Evolutionary conservation across 345 rosid species (phyloP).

Genomic region (Linum trigynum): DNA sequence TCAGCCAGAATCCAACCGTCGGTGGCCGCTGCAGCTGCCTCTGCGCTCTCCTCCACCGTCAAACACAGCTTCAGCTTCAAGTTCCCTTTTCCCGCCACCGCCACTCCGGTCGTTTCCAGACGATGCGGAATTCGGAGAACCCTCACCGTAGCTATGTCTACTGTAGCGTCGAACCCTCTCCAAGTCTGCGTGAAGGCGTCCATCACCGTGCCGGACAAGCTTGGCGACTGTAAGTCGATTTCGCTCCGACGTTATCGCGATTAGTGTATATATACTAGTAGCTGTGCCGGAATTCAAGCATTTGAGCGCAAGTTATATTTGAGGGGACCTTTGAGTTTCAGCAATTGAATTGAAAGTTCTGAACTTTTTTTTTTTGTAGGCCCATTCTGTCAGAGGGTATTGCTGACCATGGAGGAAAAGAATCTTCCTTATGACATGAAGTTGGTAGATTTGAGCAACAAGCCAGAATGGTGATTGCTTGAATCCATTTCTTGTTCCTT

Average conservation of each 20-base stretch:
- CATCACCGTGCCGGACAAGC: slow-evolving; percentile 54
- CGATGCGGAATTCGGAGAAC: slow-evolving; percentile 16
- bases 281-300: neutral
- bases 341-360: neutral
- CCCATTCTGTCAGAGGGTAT: slow-evolving; percentile 85
- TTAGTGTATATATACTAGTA: too few species aligned
- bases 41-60: slow-evolving; percentile 37
- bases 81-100: slow-evolving; percentile 18
- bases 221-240: slow-evolving; percentile 68
- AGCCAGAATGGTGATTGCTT: slow-evolving; percentile 74
- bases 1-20: slow-evolving; percentile 37
- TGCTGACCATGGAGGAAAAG: slow-evolving; percentile 85
- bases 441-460: slow-evolving; percentile 70
- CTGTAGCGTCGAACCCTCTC: slow-evolving; percentile 31
- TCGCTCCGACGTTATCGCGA: slow-evolving; percentile 6
- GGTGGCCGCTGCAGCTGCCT: slow-evolving; percentile 21
- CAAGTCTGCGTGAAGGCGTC: slow-evolving; percentile 88
- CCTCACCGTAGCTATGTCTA: slow-evolving; percentile 38
- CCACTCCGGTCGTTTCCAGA: slow-evolving; percentile 7
- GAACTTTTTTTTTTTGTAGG: slow-evolving; percentile 30
- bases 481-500: neutral
- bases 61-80: slow-evolving; percentile 26
- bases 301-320: too few species aligned
- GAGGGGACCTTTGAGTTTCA: neutral
- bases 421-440: slow-evolving; percentile 75